Conservation (phyloP, 768 basidiomycete genomes). For the Filobasidium wieringae region DNA sequence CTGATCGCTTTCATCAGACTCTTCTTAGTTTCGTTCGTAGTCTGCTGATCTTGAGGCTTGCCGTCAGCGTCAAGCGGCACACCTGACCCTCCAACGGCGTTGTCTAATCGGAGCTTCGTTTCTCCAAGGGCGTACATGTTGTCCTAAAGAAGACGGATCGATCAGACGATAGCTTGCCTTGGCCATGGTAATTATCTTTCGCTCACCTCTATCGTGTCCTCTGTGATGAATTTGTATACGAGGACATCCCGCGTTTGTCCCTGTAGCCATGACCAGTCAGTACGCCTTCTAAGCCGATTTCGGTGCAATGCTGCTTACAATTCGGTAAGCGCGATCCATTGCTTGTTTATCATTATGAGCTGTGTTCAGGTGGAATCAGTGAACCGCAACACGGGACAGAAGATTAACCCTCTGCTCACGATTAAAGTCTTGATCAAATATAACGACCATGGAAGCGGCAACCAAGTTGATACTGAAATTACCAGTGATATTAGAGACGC, state of each 20-base stretch:
- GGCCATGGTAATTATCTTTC: not conserved
- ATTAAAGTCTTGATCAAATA: constrained; percentile 95
- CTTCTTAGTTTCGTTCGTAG: constrained; percentile 7
- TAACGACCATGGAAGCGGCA: constrained; percentile 87
- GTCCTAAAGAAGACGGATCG: constrained; percentile 43
- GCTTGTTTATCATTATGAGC: constrained; percentile 87
- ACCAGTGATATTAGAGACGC: not conserved
- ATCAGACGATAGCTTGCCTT: not conserved
- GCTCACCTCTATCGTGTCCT: constrained; percentile 64
- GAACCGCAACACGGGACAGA: not conserved
- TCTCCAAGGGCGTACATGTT: constrained; percentile 82
- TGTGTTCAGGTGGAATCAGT: not conserved
- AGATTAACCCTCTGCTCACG: constrained; percentile 4
- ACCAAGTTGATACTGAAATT: constrained; percentile 74
- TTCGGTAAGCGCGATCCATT: constrained; percentile 91
- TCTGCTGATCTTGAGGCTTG: constrained; percentile 1
- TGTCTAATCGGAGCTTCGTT: constrained; percentile 82
- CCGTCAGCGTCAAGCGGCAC: constrained; percentile 17
- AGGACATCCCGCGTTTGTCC: constrained; percentile 61
- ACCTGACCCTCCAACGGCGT: constrained; percentile 72
- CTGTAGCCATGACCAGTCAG: constrained; percentile 6
- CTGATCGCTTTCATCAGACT: constrained; percentile 8
- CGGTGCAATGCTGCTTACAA: constrained; percentile 42
- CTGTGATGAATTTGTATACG: constrained; percentile 83
- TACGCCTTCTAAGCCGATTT: not conserved